Conservation (phyloP, 345 rosid species). For the Sapria himalayana region DNA sequence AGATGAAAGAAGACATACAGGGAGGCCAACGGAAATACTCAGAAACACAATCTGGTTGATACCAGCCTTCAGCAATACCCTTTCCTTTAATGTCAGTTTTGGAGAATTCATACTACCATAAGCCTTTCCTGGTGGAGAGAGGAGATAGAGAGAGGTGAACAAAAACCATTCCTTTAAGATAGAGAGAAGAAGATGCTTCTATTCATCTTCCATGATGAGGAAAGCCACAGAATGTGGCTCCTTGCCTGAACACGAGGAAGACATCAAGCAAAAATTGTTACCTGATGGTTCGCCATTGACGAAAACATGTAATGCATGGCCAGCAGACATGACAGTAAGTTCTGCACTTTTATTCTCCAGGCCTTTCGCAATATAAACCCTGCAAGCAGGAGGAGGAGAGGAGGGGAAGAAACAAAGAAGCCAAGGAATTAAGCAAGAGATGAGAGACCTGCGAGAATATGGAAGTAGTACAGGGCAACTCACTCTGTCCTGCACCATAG, state of each 20-base stretch:
- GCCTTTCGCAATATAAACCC: constrained; percentile 16
- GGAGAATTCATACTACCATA: constrained; percentile 90
- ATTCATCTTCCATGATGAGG: too few species aligned
- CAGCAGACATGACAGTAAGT: constrained; percentile 52
- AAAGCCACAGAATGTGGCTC: too few species aligned
- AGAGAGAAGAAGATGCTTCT: too few species aligned
- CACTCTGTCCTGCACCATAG: constrained; percentile 98
- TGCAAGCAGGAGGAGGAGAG: too few species aligned
- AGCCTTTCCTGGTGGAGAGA: constrained; percentile 58
- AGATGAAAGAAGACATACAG: constrained; percentile 31
- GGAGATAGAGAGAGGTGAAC: too few species aligned
- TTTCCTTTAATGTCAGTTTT: constrained; percentile 44
- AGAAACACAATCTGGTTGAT: constrained; percentile 61
- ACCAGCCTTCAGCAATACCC: constrained; percentile 72
- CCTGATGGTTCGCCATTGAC: constrained; percentile 67
- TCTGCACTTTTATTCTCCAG: constrained; percentile 14
- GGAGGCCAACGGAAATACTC: constrained; percentile 92
- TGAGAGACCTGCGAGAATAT: not conserved
- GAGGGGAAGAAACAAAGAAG: constrained; percentile 1
- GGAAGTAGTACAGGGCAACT: constrained; percentile 19
- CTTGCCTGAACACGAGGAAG: too few species aligned
- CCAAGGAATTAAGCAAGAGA: not conserved
- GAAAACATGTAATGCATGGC: constrained; percentile 55
- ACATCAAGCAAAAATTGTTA: too few species aligned
- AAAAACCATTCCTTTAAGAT: too few species aligned